phyloP scores from a whole-genome alignment of 23 red algal genomes.

The Cyanidiococcus yangmingshanensis region DNA sequence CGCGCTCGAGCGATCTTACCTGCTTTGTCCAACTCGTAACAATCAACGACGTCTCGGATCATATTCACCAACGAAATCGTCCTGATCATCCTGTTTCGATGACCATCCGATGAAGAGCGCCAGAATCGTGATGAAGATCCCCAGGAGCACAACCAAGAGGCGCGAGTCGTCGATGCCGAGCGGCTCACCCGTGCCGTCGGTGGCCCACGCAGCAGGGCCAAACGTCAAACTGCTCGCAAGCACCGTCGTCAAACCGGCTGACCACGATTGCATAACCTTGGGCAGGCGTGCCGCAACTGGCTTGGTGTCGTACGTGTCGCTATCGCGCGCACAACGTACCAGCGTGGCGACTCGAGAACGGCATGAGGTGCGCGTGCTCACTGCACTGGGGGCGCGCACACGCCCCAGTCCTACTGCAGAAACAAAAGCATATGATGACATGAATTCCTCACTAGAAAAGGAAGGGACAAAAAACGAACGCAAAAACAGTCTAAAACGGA shows the following conservation, averaged over 20 bases:
- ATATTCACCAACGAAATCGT: slow-evolving; percentile 15
- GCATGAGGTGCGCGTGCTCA: too few relatives aligned
- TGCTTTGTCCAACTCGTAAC: too few relatives aligned
- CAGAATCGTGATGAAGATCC: neutral
- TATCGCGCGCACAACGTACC: too few relatives aligned
- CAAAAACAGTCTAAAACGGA: too few relatives aligned
- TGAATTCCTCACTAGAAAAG: too few relatives aligned
- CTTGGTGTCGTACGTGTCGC: too few relatives aligned
- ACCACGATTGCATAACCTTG: neutral
- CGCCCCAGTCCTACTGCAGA: too few relatives aligned
- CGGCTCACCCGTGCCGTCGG: slow-evolving; percentile 19
- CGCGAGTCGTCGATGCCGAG: slow-evolving; percentile 16
- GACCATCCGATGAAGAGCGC: slow-evolving; percentile 9
- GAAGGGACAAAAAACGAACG: too few relatives aligned
- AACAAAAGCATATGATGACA: too few relatives aligned
- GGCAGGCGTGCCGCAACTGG: neutral
- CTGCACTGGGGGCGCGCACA: too few relatives aligned
- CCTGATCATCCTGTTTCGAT: slow-evolving; percentile 13
- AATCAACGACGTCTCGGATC: slow-evolving; percentile 1
- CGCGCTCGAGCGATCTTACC: too few relatives aligned
- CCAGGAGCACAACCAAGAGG: neutral
- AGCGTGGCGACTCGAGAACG: too few relatives aligned
- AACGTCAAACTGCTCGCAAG: neutral
- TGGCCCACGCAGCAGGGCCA: neutral
- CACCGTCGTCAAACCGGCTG: neutral